These are phyloP conservation scores for Fusarium odoratissimum DNA, from an alignment of 2,329 filamentous ascomycete genomes.

Conservation along the genomic window DNA sequence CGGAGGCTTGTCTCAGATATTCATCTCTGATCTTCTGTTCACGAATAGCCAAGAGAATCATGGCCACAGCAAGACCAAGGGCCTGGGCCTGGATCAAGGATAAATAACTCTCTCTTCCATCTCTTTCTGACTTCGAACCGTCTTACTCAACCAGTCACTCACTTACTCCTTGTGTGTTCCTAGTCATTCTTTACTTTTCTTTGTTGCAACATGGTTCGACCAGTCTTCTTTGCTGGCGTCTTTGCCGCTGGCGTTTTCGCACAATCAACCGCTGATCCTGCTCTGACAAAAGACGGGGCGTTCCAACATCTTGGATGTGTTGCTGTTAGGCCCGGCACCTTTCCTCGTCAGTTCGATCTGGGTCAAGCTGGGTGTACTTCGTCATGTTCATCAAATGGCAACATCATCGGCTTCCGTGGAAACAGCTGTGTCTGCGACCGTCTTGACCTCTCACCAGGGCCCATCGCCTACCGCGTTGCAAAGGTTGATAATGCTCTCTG, in stretches of 20 bases:
- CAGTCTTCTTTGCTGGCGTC: conserved; percentile 16
- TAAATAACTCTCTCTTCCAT: conserved; percentile 15
- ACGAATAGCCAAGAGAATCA: not conserved
- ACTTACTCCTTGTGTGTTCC: conserved; percentile 19
- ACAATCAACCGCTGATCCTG: conserved; percentile 28
- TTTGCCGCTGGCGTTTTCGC: conserved; percentile 17
- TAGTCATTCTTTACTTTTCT: conserved; percentile 35
- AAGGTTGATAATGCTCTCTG: conserved; percentile 35
- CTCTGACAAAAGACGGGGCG: conserved; percentile 5
- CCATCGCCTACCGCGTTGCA: conserved; percentile 23
- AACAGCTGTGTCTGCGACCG: conserved; percentile 35
- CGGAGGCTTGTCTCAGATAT: conserved; percentile 8
- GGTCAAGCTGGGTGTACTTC: conserved; percentile 16
- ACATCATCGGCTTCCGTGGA: conserved; percentile 30
- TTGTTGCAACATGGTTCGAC: conserved; percentile 18
- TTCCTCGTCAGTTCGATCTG: conserved; percentile 24
- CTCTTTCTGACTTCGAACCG: not conserved
- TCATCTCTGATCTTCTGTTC: conserved; percentile 1
- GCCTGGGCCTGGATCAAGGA: not conserved
- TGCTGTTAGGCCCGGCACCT: conserved; percentile 24
- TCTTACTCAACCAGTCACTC: conserved; percentile 12
- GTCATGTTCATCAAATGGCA: conserved; percentile 35
- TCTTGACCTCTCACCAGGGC: conserved; percentile 25
- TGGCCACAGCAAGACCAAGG: not conserved
- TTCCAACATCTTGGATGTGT: conserved; percentile 32